Evolutionary conservation across 164 flowering plant genomes (phyloP).

Genomic region (Nymphaea thermarum): DNA sequence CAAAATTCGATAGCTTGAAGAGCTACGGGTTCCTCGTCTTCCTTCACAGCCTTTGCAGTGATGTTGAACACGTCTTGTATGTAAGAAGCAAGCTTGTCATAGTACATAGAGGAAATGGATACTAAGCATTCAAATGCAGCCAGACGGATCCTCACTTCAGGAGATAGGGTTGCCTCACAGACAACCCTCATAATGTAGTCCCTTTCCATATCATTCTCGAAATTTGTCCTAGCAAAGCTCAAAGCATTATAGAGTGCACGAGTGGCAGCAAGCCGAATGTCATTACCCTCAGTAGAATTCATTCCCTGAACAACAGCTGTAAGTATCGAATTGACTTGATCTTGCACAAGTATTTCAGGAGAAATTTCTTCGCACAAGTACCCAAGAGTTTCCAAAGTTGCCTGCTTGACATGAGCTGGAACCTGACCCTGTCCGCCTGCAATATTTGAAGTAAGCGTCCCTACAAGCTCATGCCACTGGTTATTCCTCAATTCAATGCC

Average conservation of each 20-base stretch:
- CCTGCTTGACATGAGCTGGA: constrained; percentile 40
- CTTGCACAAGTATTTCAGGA: constrained; percentile 46
- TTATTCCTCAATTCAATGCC: constrained; percentile 53
- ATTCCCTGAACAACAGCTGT: constrained; percentile 64
- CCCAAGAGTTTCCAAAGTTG: constrained; percentile 50
- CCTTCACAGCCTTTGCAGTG: constrained; percentile 50
- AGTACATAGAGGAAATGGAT: constrained; percentile 45
- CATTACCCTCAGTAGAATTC: constrained; percentile 42
- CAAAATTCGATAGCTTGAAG: constrained; percentile 62
- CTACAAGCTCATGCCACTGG: constrained; percentile 54
- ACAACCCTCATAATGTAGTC: constrained; percentile 60
- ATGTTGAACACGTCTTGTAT: constrained; percentile 48
- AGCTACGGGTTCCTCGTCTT: constrained; percentile 59
- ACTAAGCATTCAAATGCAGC: constrained; percentile 65
- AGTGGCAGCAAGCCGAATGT: constrained; percentile 54
- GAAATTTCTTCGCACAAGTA: constrained; percentile 60
- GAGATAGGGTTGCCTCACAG: constrained; percentile 46
- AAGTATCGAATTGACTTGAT: constrained; percentile 48
- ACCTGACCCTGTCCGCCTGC: constrained; percentile 19
- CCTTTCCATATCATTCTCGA: constrained; percentile 58
- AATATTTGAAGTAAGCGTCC: constrained; percentile 31
- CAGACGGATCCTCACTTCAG: constrained; percentile 41
- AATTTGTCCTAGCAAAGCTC: constrained; percentile 57
- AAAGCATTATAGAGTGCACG: constrained; percentile 43
- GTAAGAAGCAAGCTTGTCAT: constrained; percentile 42